Evolutionary conservation across 176 grass and related monocot species (phyloP).

Genomic region (Oryza nivara): DNA sequence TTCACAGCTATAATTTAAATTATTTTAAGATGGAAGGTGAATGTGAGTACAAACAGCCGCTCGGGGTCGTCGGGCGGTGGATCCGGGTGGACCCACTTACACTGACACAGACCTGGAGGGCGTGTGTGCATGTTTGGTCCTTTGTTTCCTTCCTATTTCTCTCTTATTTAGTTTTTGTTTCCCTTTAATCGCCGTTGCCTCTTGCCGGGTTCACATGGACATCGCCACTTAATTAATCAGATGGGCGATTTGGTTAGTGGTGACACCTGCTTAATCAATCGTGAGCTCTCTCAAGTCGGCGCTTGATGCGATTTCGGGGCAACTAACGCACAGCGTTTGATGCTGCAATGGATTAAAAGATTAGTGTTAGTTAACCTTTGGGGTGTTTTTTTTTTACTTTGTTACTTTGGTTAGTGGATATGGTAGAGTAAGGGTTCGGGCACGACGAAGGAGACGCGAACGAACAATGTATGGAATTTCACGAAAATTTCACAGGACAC

Average conservation of each 20-base stretch:
- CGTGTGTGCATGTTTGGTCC: background rate
- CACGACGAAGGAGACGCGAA: background rate
- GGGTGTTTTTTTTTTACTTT: background rate
- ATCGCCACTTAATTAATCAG: background rate
- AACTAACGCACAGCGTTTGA: background rate
- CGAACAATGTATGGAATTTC: background rate
- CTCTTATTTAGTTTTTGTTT: background rate
- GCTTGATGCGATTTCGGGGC: background rate
- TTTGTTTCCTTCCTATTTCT: background rate
- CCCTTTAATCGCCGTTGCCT: background rate
- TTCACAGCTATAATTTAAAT: no score
- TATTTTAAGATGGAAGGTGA: no score
- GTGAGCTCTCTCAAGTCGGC: background rate
- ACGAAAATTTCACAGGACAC: no score
- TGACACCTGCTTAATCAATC: constrained; percentile 22
- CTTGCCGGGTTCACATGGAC: background rate
- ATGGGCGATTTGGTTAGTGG: background rate
- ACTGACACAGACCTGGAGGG: background rate
- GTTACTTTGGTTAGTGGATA: background rate
- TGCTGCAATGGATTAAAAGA: background rate
- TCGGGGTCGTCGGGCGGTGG: no score
- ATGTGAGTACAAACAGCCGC: background rate
- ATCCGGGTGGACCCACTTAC: background rate
- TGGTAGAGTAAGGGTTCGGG: background rate
- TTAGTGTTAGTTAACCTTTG: background rate